Base-by-base conservation (phyloP, 306 rosid species). In the Quercus variabilis region DNA sequence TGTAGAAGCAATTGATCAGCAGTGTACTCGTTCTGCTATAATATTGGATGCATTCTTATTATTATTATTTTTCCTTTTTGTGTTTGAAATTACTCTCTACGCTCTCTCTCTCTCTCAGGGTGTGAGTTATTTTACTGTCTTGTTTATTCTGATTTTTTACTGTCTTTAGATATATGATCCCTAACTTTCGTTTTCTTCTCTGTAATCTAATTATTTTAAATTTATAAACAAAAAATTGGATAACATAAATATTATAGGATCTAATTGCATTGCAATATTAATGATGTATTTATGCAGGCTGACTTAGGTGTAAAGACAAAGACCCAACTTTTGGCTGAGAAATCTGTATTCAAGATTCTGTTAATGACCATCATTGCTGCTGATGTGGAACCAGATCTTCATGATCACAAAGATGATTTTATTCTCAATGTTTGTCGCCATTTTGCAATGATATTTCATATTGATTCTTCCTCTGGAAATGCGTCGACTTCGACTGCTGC, bases 261-360 rank as follows among this genome's bases (percentile, higher is more conserved):
- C 83, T 80, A 46, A 55, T n/a, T 79, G 85, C 78, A 56, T 67
- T 78, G 58, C 54, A 69, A 73, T 90, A 67, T 75, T 81, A 69
- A 55, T 26, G 59, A 74, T 73, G 57, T 51, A 72, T 79, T 20
- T 23, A 82, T 86, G 80, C 94, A 96, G 99, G 96, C 98, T 74
- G 99, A 96, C 89, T 88, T 96, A 51, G 99, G 99, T 69, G 98
- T 96, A 30, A 96, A 96, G 93, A 96, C 99, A 8, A 96, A 96
- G 93, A 93, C 99, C 79, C 99, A 96, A 88, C 94, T 96, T 72
- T 85, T 96, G 88, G 99, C 99, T 70, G 98, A 96, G 89, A 96
- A 96, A 79, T 96, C 96, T 70, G 96, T 96, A 80, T 96, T 96
- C 89, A 96, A 93, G 87, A 85, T 91, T 87, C 94, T 96, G 70